phyloP scores from a whole-genome alignment of 2,329 filamentous ascomycete species.

The Pseudogymnoascus sp. region DNA sequence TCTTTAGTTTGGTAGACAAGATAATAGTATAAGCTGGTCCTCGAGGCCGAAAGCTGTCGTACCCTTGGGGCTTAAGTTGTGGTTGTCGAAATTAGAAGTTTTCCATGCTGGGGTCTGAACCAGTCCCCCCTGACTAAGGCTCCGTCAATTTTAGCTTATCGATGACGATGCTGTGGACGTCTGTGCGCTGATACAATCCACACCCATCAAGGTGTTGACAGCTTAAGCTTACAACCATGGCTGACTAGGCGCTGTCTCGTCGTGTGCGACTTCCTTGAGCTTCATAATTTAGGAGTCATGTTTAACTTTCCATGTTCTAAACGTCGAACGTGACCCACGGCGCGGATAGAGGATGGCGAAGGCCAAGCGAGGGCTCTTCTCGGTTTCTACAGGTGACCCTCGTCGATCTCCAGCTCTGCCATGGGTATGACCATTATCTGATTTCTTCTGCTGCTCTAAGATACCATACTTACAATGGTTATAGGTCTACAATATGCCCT shows the following conservation, averaged over 20 bases:
- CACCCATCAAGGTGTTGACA: neutral
- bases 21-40: neutral
- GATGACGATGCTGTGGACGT: neutral
- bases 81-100: neutral
- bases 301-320: neutral
- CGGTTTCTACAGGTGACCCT: neutral
- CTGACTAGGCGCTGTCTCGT: neutral
- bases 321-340: neutral
- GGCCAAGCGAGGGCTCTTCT: neutral
- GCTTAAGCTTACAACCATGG: neutral
- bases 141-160: conserved; percentile 2
- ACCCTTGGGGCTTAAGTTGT: neutral
- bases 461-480: neutral
- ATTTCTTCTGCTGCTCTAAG: neutral
- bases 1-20: neutral
- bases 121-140: neutral
- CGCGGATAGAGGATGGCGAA: neutral
- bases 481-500: neutral
- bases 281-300: neutral
- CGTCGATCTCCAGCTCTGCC: neutral
- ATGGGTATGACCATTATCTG: neutral
- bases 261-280: neutral
- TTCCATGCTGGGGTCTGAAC: neutral
- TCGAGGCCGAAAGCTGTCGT: neutral
- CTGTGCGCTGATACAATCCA: neutral